Conservation (phyloP, 164 flowering plant species). For the Cinnamomum chago region DNA sequence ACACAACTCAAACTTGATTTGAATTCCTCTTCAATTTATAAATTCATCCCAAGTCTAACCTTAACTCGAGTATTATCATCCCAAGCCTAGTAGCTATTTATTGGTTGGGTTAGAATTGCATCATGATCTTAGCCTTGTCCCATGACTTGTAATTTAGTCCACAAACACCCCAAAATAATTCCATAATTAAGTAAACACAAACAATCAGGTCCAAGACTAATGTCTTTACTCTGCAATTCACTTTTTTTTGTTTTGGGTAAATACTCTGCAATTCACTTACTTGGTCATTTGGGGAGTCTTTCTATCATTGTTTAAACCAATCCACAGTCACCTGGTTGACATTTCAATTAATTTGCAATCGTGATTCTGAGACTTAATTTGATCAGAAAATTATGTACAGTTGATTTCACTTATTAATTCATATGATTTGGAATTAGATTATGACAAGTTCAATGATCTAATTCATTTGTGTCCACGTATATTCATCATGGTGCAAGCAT, state of each 20-base stretch:
- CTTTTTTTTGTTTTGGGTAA: too few relatives aligned
- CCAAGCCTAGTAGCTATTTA: too few relatives aligned
- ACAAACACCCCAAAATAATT: not conserved
- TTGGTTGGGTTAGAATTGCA: not conserved
- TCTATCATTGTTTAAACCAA: not conserved
- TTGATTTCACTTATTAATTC: too few relatives aligned
- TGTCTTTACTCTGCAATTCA: not conserved
- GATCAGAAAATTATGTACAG: not conserved
- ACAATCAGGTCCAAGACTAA: not conserved
- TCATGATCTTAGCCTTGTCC: not conserved
- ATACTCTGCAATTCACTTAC: not conserved
- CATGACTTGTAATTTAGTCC: not conserved
- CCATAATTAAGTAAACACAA: not conserved
- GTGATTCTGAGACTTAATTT: not conserved
- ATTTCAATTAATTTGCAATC: not conserved
- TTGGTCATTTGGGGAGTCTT: not conserved
- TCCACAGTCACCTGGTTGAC: not conserved
- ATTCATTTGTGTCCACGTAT: too few relatives aligned
- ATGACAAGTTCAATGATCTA: too few relatives aligned
- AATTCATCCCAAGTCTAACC: too few relatives aligned
- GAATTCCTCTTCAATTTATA: too few relatives aligned
- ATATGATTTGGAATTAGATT: too few relatives aligned
- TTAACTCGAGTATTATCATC: too few relatives aligned
- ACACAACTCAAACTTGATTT: too few relatives aligned
- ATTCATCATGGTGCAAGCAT: too few relatives aligned